Base-by-base conservation (phyloP, 768 basidiomycete genomes). In the Lactarius tabidus region DNA sequence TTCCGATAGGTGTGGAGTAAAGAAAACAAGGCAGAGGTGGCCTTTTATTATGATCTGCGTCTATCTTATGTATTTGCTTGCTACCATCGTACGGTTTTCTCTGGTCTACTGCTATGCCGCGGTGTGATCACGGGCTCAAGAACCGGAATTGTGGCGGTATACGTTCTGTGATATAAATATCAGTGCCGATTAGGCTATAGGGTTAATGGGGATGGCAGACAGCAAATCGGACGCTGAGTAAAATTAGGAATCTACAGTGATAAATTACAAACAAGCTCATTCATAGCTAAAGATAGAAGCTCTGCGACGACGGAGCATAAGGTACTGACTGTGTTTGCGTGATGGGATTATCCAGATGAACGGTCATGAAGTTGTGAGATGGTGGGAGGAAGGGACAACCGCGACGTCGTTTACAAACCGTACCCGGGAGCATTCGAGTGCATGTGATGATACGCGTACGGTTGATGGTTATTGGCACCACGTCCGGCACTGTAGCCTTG, bases 1-100 rank as follows among this genome's bases (percentile, higher is more conserved):
- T 89, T 67, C 79, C 82, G 65, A 85, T 91, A 65, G 87, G 85
- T 14, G 80, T 85, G 43, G 87, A 90, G 66, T 79, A 77, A 67
- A 76, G 72, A 6, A 7, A n/a, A 8, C 6, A 36, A 20, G n/a
- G 29, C 43, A n/a, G 43, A n/a, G n/a, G n/a, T n/a, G 6, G 48
- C 41, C n/a, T n/a, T 45, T 23, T 18, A 53, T 12, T 8, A 51
- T n/a, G 51, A 39, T n/a, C 61, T 29, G 14, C 12, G 57, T 59
- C 51, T 64, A 64, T 23, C 26, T 54, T 29, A 54, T 54, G 18
- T 54, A 54, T 54, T 54, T 33, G 53, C 53, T 54, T 29, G 52
- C 29, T 31, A 18, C 53, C 29, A 33, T 54, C 29, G 20, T 33
- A 54, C 18, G 12, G 17, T 33, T 33, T 31, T 54, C 17, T 20